Percentiles rank a stretch among this genome's conserved stretches.
phyloP scores from a whole-genome alignment of 768 basidiomycete species.

The Baorangia bicolor region DNA sequence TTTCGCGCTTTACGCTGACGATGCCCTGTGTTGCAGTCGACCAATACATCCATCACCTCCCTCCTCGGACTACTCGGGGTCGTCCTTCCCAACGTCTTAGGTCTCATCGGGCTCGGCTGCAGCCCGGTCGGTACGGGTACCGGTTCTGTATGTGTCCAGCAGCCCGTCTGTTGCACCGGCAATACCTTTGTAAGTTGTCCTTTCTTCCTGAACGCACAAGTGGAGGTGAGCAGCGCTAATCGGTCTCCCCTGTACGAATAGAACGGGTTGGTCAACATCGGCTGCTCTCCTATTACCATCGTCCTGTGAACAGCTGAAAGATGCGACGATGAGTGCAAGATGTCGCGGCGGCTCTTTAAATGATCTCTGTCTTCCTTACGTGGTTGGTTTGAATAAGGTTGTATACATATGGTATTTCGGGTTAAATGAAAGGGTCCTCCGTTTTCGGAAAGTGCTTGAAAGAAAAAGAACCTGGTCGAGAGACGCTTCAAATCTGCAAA shows the following conservation, averaged over 20 bases:
- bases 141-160: conserved; percentile 2
- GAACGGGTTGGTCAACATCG: conserved; percentile 11
- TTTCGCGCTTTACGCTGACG: background rate
- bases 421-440: background rate
- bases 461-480: too few relatives aligned
- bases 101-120: conserved; percentile 10
- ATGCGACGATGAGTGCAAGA: background rate
- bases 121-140: background rate
- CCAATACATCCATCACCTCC: background rate
- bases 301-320: background rate
- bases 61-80: conserved; percentile 1
- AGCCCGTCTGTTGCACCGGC: conserved; percentile 19
- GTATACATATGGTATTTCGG: background rate
- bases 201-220: background rate
- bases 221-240: background rate
- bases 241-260: background rate
- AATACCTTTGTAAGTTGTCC: conserved; percentile 8
- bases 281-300: conserved; percentile 11
- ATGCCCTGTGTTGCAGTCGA: background rate
- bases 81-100: background rate
- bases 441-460: too few relatives aligned
- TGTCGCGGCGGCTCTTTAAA: background rate
- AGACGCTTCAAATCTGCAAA: too few relatives aligned
- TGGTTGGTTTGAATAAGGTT: background rate
- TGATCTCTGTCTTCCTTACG: background rate